Evolutionary conservation across 1,284 basidiomycete species (phyloP), one percentile per base, ranked within the genome.

Genomic region (Cutaneotrichosporon sp.): DNA sequence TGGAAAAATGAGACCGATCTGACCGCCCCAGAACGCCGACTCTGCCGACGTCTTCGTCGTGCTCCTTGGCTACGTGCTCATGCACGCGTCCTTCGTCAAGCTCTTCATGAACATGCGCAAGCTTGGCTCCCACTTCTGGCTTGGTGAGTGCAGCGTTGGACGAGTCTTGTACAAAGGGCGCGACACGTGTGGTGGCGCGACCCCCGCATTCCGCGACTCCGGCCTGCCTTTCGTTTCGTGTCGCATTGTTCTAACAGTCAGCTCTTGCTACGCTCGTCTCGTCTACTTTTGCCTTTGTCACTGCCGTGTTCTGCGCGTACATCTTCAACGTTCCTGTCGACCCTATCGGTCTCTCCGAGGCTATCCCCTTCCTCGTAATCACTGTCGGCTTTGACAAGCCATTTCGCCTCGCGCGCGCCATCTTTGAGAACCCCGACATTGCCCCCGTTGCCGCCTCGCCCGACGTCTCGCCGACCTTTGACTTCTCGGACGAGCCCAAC

Each of bases 371-470:
- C 87, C 84, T 99, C 42, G 95, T 99, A 47, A 97, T 97, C 79
- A 95, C 92, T 0, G 89, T 99, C 60, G 95, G 95, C 14, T 99
- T 98, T 76, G 95, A 99, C 81, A 99, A 99, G 80, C 95, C 95
- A 0, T 89, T 95, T 63, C 86, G 92, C 13, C 87, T 99, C 43
- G 94, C 94, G 0, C 86, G 89, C 29, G 91, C 94, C 13, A 90
- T 98, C 36, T 92, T 98, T 79, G 85, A 87, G 22, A 91, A 95
- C 71, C 90, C 92, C 3, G 88, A 92, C 66, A 85, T 84, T 68
- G 79, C 81, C 1, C 83, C 83, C 22, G 73, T 79, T 22, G 69
- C 78, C 34, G 70, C 74, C 2, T 77, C 75, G 5, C 86, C 90
- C 16, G 72, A 73, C 38, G 38, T 70, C 46, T 69, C 74, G 20